A percentile compares a stretch with the other conserved stretches of the same genome.
Conservation (phyloP, 257 asterid genomes). For the Solanum bulbocastanum region DNA sequence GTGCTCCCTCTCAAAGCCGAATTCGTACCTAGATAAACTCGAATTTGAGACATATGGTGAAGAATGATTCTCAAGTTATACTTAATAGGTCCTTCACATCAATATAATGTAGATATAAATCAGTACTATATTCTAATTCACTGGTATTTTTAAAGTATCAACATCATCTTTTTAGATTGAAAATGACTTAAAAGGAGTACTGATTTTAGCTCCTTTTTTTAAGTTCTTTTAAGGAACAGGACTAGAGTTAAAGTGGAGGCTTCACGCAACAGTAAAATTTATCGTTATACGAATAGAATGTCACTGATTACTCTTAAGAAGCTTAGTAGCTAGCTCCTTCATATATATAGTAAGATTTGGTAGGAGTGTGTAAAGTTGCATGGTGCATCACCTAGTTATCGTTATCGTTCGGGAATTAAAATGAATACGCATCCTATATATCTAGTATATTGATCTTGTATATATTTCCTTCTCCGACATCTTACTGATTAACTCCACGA, state of each 20-base stretch:
- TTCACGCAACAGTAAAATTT: neutral
- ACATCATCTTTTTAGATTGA: neutral
- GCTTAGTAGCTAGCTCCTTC: neutral
- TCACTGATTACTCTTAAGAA: neutral
- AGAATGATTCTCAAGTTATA: neutral
- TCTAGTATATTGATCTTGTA: neutral
- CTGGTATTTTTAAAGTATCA: neutral
- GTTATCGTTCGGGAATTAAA: neutral
- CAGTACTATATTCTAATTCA: neutral
- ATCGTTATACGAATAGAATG: neutral
- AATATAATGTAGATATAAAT: neutral
- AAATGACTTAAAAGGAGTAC: neutral
- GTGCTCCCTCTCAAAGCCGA: neutral
- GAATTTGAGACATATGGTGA: too few relatives aligned
- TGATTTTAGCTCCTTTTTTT: neutral
- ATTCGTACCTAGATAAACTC: neutral
- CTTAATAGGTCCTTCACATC: neutral
- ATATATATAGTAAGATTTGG: neutral
- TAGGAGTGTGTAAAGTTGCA: neutral
- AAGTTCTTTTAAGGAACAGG: neutral
- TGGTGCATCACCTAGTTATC: neutral
- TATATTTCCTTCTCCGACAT: neutral
- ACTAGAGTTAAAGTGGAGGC: neutral
- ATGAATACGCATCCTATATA: neutral
- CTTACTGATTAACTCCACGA: neutral